phyloP scores from a whole-genome alignment of 148 eudicot species.

The Fagopyrum tataricum region DNA sequence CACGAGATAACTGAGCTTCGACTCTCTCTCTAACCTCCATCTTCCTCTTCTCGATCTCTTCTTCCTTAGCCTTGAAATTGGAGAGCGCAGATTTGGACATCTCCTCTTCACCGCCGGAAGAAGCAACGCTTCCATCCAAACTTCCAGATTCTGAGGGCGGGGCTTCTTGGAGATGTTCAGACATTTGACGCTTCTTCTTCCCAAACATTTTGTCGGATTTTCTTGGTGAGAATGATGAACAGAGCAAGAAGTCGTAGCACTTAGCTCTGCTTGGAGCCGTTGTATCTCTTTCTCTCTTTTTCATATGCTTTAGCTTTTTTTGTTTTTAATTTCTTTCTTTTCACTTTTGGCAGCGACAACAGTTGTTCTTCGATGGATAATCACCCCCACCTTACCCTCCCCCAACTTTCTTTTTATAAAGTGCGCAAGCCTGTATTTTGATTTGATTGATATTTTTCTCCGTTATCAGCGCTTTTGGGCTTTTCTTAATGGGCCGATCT shows the following conservation, averaged over 20 bases:
- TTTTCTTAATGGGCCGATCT: not conserved
- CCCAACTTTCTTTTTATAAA: conserved; percentile 4
- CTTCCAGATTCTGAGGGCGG: conserved; percentile 53
- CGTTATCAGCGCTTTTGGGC: not conserved
- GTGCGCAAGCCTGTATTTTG: conserved; percentile 1
- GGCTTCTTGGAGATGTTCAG: conserved; percentile 28
- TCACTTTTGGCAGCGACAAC: not conserved
- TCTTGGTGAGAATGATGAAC: not conserved
- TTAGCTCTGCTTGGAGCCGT: not conserved
- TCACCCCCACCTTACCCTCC: not conserved
- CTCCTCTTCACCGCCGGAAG: conserved; percentile 37
- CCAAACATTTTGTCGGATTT: not conserved
- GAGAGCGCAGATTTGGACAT: conserved; percentile 48
- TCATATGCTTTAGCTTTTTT: conserved; percentile 12
- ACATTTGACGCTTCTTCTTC: conserved; percentile 16
- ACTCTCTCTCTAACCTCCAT: conserved; percentile 75
- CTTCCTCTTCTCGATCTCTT: conserved; percentile 90
- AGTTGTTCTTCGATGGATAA: not conserved
- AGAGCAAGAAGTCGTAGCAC: conserved; percentile 8
- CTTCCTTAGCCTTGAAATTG: conserved; percentile 68
- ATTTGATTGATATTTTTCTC: not conserved
- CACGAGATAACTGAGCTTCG: conserved; percentile 72
- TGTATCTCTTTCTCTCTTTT: conserved; percentile 1
- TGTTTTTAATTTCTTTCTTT: not conserved
- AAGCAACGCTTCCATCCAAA: conserved; percentile 33